A percentile compares a stretch with the other conserved stretches of the same genome.
Conservation (phyloP, 257 asterid genomes). For the Penstemon eatonii region DNA sequence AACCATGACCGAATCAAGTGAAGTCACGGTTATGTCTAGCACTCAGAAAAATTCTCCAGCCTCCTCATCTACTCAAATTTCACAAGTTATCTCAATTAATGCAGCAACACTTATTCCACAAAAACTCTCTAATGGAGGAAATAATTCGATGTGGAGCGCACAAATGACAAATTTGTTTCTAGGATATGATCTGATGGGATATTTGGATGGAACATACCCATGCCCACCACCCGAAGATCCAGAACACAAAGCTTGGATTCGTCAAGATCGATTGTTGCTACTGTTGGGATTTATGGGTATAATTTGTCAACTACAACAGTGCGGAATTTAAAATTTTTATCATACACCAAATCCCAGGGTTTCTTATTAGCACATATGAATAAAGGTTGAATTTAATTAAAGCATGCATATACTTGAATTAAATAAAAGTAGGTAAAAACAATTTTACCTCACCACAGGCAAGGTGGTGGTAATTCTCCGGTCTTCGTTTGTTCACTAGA, state of each 20-base stretch:
- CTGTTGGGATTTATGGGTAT: no score
- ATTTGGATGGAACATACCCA: neutral
- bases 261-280: neutral
- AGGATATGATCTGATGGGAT: slow-evolving; percentile 10
- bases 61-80: neutral
- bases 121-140: neutral
- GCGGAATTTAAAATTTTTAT: no score
- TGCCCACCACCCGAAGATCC: neutral
- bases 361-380: no score
- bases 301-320: no score
- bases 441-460: no score
- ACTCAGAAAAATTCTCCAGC: neutral
- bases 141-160: neutral
- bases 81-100: neutral
- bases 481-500: no score
- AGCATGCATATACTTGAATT: no score
- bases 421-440: no score
- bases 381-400: no score
- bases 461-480: no score
- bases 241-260: neutral
- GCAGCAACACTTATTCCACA: neutral
- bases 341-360: no score
- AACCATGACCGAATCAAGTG: neutral
- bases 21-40: neutral
- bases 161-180: neutral